Evolutionary conservation across 2,329 filamentous ascomycete genomes (phyloP).

Genomic region (Aspergillus neoniger): DNA sequence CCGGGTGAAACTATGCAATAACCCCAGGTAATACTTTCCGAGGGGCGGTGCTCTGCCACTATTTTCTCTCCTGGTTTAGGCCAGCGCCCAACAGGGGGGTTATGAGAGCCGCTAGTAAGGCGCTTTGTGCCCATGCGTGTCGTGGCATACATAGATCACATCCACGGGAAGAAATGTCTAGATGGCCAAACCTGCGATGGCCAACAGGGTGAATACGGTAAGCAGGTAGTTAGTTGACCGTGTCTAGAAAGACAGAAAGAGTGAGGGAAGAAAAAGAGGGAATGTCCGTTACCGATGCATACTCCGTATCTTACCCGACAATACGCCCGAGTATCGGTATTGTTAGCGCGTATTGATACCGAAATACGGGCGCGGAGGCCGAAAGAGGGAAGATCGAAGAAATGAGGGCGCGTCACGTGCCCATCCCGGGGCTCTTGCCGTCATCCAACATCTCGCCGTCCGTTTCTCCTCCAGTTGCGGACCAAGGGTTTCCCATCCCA

Average conservation of each 20-base stretch:
- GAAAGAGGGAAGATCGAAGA: conserved; percentile 14
- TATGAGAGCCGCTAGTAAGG: neutral
- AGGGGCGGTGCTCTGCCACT: neutral
- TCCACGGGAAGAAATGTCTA: neutral
- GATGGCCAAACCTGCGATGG: neutral
- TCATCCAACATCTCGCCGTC: conserved; percentile 30
- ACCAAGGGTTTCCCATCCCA: conserved; percentile 25
- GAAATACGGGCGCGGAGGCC: conserved; percentile 7
- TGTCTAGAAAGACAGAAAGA: neutral
- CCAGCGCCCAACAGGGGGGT: neutral
- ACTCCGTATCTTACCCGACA: neutral
- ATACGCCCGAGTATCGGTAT: neutral
- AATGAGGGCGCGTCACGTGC: conserved; percentile 31
- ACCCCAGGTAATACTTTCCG: neutral
- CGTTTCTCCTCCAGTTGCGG: conserved; percentile 26
- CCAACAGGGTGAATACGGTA: no score
- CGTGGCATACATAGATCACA: no score
- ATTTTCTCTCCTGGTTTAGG: neutral
- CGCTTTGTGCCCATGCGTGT: neutral
- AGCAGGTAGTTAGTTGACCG: no score
- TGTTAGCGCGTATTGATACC: neutral
- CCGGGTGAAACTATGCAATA: neutral
- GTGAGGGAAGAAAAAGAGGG: neutral
- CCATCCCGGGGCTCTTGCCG: conserved; percentile 29
- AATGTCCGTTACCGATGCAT: neutral